These are phyloP conservation scores for Penicillium diatomitis DNA, from an alignment of 495 filamentous ascomycete species.

Conservation along the genomic window DNA sequence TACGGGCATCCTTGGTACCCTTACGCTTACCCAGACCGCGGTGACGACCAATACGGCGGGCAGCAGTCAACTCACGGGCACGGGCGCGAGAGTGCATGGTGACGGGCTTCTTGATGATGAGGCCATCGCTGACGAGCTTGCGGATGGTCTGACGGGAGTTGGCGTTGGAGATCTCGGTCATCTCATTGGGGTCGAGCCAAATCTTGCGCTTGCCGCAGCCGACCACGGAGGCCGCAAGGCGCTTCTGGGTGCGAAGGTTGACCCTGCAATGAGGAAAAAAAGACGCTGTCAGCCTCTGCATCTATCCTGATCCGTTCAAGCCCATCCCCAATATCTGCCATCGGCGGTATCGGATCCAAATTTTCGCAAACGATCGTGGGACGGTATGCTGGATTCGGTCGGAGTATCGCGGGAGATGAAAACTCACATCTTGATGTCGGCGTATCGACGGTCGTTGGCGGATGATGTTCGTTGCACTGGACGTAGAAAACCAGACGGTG, in stretches of 20 bases:
- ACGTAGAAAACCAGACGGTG: conserved; percentile 33
- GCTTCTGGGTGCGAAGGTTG: conserved; percentile 99
- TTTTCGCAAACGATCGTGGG: background rate
- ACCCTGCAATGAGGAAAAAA: conserved; percentile 56
- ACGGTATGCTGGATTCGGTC: conserved; percentile 6
- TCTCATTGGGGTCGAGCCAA: conserved; percentile 99
- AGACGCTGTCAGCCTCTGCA: conserved; percentile 28
- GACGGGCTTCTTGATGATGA: conserved; percentile 99
- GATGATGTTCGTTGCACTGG: conserved; percentile 44
- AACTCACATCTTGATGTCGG: conserved; percentile 49
- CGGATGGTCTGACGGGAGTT: conserved; percentile 99
- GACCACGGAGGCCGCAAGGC: conserved; percentile 94
- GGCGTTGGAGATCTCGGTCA: conserved; percentile 99
- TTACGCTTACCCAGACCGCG: conserved; percentile 99
- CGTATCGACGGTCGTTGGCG: conserved; percentile 46
- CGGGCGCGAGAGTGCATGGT: conserved; percentile 98
- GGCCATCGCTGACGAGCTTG: conserved; percentile 99
- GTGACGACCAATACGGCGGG: conserved; percentile 89
- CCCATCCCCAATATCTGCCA: conserved; percentile 1
- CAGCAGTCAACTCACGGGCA: conserved; percentile 81
- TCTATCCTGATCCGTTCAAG: conserved; percentile 12
- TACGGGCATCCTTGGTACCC: conserved; percentile 99
- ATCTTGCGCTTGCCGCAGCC: conserved; percentile 99
- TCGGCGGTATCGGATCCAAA: background rate
- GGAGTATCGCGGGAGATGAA: conserved; percentile 19